phyloP scores from a whole-genome alignment of 805 yeast genomes.

The Huiozyma sinensis region DNA sequence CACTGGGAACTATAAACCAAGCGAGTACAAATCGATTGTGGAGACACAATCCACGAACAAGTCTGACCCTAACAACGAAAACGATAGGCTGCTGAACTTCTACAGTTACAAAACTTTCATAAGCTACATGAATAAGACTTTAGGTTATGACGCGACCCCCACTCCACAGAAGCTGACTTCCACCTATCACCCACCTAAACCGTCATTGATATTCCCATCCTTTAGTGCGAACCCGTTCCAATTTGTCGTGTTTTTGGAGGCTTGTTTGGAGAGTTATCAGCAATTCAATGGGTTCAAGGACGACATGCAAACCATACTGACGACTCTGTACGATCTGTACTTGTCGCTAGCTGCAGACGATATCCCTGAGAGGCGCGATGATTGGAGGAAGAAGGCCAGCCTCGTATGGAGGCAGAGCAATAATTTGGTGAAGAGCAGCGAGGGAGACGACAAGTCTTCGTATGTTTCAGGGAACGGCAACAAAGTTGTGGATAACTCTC shows the following conservation, averaged over 20 bases:
- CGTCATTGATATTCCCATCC: conserved; percentile 74
- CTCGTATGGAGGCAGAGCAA: conserved; percentile 38
- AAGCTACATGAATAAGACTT: conserved; percentile 36
- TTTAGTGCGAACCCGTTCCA: conserved; percentile 80
- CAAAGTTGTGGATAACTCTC: conserved; percentile 19
- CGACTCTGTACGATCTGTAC: conserved; percentile 77
- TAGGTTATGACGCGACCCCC: conserved; percentile 8
- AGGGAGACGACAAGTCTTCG: conserved; percentile 3
- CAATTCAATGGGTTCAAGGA: conserved; percentile 55
- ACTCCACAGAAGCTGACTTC: conserved; percentile 18
- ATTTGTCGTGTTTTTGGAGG: conserved; percentile 86
- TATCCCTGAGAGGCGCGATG: conserved; percentile 27
- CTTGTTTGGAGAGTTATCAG: conserved; percentile 72
- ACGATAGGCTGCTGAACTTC: conserved; percentile 25
- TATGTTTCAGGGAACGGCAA: conserved; percentile 3
- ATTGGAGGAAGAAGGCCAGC: conserved; percentile 62
- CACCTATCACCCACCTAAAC: conserved; percentile 86
- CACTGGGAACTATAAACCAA: conserved; percentile 69
- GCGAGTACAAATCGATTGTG: conserved; percentile 7
- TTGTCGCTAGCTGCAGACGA: conserved; percentile 42
- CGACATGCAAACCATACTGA: conserved; percentile 63
- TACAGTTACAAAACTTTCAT: conserved; percentile 51
- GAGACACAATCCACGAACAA: conserved; percentile 2
- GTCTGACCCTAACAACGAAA: background rate
- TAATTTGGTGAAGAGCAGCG: conserved; percentile 42